Evolutionary conservation across 495 filamentous ascomycete species (phyloP).

Genomic region (Diplogelasinospora grovesii): DNA sequence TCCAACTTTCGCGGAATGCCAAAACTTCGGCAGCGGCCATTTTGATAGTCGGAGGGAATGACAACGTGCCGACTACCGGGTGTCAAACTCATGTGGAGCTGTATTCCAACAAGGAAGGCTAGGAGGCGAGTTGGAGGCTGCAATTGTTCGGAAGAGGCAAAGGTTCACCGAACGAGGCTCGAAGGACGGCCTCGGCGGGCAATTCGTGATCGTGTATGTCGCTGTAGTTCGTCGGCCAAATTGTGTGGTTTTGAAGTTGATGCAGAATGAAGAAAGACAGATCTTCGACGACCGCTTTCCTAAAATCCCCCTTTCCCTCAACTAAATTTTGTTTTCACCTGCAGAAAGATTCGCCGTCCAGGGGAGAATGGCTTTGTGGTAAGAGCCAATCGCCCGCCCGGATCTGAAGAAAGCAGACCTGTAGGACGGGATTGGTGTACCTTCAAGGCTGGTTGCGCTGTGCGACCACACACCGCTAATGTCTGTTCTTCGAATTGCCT

Average conservation of each 20-base stretch:
- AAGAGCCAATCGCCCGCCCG: constrained; percentile 25
- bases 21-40: constrained; percentile 39
- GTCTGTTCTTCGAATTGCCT: constrained; percentile 16
- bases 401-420: constrained; percentile 19
- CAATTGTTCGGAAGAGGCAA: constrained; percentile 1
- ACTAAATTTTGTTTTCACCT: constrained; percentile 5
- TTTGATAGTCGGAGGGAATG: constrained; percentile 33
- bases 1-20: constrained; percentile 26
- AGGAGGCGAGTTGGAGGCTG: constrained; percentile 6
- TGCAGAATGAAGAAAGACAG: neutral
- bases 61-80: constrained; percentile 19
- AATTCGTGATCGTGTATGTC: constrained; percentile 1
- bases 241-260: no score
- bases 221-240: neutral
- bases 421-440: constrained; percentile 22
- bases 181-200: neutral
- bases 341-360: constrained; percentile 23
- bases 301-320: constrained; percentile 11
- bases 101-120: constrained; percentile 15
- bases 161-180: constrained; percentile 5
- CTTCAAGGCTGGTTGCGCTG: constrained; percentile 18
- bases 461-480: constrained; percentile 27
- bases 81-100: constrained; percentile 40
- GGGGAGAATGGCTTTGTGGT: constrained; percentile 12
- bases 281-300: constrained; percentile 12